Evolutionary conservation across 345 rosid species (phyloP).

Genomic region (Bruguiera parviflora): DNA sequence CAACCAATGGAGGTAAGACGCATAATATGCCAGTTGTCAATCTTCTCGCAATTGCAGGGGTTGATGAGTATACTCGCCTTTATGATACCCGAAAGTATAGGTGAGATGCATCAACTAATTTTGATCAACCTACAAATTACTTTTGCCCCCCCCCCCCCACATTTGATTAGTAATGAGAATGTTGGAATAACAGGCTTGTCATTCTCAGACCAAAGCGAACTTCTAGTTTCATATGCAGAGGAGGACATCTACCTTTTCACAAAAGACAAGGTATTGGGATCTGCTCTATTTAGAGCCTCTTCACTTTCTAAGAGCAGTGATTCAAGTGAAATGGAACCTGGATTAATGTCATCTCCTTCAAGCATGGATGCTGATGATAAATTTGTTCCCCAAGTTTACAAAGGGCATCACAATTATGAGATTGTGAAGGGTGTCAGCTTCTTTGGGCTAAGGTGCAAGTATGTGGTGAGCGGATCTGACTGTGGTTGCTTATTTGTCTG

Average conservation of each 20-base stretch:
- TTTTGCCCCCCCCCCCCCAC: slow-evolving; percentile 77
- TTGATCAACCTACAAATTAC: slow-evolving; percentile 49
- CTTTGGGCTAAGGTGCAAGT: slow-evolving; percentile 76
- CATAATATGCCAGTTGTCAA: slow-evolving; percentile 29
- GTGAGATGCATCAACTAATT: slow-evolving; percentile 50
- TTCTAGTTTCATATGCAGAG: slow-evolving; percentile 68
- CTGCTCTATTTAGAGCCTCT: slow-evolving; percentile 41
- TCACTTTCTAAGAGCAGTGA: slow-evolving; percentile 29
- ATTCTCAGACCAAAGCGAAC: slow-evolving; percentile 82
- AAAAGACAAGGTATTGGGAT: slow-evolving; percentile 67
- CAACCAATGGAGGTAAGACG: slow-evolving; percentile 32
- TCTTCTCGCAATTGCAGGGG: slow-evolving; percentile 72
- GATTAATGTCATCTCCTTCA: slow-evolving; percentile 16
- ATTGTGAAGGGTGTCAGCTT: slow-evolving; percentile 84
- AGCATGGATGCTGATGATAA: slow-evolving; percentile 19
- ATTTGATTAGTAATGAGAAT: slow-evolving; percentile 52
- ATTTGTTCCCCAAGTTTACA: slow-evolving; percentile 53
- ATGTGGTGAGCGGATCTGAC: slow-evolving; percentile 90
- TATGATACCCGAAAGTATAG: slow-evolving; percentile 71
- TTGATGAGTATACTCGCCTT: slow-evolving; percentile 71
- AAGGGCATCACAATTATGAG: slow-evolving; percentile 67
- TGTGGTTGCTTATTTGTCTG: slow-evolving; percentile 91
- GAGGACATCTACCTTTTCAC: slow-evolving; percentile 75
- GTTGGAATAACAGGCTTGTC: slow-evolving; percentile 85
- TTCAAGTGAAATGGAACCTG: slow-evolving; percentile 27